These are phyloP conservation scores for Tetrapisispora pingtungensis DNA, from an alignment of 805 yeast genomes.

Conservation along the genomic window DNA sequence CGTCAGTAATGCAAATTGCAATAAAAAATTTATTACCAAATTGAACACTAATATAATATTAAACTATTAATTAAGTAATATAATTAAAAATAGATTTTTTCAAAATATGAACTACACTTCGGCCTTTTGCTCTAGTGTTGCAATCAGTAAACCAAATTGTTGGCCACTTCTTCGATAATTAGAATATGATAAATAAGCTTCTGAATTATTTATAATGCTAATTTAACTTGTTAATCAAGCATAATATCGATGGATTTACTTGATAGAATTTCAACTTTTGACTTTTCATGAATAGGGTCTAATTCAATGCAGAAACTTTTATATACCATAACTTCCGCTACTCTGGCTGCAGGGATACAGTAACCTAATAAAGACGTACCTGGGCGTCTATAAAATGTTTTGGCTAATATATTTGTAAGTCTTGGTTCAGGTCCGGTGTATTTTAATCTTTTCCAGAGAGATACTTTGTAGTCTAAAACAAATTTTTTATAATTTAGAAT, in stretches of 20 bases:
- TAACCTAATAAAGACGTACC: constrained; percentile 18
- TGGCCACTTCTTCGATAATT: no score
- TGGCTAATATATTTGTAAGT: constrained; percentile 14
- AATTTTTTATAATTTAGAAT: constrained; percentile 7
- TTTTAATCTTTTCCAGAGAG: constrained; percentile 20
- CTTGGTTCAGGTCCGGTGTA: constrained; percentile 18
- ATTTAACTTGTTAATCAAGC: neutral
- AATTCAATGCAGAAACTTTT: constrained; percentile 5
- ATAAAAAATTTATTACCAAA: no score
- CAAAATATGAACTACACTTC: no score
- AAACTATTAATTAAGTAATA: no score
- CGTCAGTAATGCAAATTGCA: no score
- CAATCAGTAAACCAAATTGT: no score
- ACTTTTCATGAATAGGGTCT: neutral
- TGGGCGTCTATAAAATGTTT: constrained; percentile 14
- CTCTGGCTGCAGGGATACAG: constrained; percentile 18
- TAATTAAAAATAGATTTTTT: no score
- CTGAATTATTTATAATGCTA: no score
- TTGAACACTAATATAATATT: no score
- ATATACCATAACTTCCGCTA: constrained; percentile 11
- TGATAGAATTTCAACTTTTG: constrained; percentile 10
- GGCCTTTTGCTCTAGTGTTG: no score
- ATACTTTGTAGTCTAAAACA: constrained; percentile 9
- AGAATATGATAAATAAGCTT: no score
- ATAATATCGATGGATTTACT: constrained; percentile 16